Evolutionary conservation across 2,329 filamentous ascomycete genomes (phyloP).

Genomic region (Cyanodermella asteris): DNA sequence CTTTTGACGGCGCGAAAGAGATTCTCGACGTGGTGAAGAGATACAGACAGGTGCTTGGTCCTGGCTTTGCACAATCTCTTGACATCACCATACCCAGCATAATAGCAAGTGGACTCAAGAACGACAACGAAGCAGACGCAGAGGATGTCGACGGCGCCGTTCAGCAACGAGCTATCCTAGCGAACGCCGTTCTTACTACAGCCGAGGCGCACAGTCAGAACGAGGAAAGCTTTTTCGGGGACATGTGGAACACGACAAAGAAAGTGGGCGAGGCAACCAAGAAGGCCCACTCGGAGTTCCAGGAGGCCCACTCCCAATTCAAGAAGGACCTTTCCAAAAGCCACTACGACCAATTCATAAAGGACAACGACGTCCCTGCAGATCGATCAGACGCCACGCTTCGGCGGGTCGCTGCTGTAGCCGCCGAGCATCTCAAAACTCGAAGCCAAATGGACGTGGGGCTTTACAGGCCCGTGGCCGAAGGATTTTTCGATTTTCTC

Average conservation of each 20-base stretch:
- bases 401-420: slow-evolving; percentile 5
- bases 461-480: too few relatives aligned
- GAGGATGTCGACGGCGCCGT: slow-evolving; percentile 4
- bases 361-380: too few relatives aligned
- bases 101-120: slow-evolving; percentile 4
- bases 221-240: slow-evolving; percentile 7
- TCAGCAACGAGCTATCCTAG: slow-evolving; percentile 7
- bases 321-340: slow-evolving; percentile 5
- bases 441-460: too few relatives aligned
- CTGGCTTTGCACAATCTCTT: slow-evolving; percentile 2
- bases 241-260: slow-evolving; percentile 5
- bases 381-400: slow-evolving; percentile 2
- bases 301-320: slow-evolving; percentile 4
- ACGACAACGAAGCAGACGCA: slow-evolving; percentile 2
- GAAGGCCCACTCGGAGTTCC: slow-evolving; percentile 4
- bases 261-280: slow-evolving; percentile 5
- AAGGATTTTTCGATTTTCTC: slow-evolving; percentile 4
- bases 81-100: slow-evolving; percentile 3
- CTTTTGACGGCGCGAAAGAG: slow-evolving; percentile 6
- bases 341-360: slow-evolving; percentile 1
- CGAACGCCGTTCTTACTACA: slow-evolving; percentile 6
- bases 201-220: slow-evolving; percentile 1
- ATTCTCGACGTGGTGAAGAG: slow-evolving; percentile 10
- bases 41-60: slow-evolving; percentile 1
- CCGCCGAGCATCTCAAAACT: slow-evolving; percentile 5